A percentile compares a stretch with the other conserved stretches of the same genome.
Evolutionary conservation across 2,329 filamentous ascomycete species (phyloP).

Genomic region (Phialophora macrospora): DNA sequence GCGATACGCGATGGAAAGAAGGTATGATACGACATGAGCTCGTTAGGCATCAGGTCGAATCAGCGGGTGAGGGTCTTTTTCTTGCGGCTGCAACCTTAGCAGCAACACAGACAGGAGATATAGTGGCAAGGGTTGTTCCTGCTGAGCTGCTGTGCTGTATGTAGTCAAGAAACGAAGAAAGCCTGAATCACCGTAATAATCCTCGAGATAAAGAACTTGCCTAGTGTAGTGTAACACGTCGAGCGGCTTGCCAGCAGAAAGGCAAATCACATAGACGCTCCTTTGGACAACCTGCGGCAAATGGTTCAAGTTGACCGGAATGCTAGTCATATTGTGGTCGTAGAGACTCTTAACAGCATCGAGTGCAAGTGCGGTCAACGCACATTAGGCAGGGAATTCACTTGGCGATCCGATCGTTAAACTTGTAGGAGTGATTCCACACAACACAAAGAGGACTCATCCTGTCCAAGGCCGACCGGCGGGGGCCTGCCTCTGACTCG

Average conservation of each 20-base stretch:
- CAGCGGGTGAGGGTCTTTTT: not conserved
- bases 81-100: not conserved
- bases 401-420: not conserved
- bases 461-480: too few species aligned
- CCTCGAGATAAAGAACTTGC: not conserved
- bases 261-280: not conserved
- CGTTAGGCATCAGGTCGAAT: not conserved
- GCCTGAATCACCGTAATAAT: not conserved
- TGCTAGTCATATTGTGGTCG: not conserved
- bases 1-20: slow-evolving; percentile 18
- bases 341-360: not conserved
- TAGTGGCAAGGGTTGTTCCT: not conserved
- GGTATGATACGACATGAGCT: slow-evolving; percentile 9
- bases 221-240: not conserved
- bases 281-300: not conserved
- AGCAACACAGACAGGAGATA: not conserved
- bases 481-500: too few species aligned
- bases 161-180: slow-evolving; percentile 5
- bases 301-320: not conserved
- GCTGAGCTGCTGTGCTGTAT: not conserved
- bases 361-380: too few species aligned
- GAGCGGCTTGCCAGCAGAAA: not conserved
- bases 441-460: too few species aligned
- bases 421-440: too few species aligned
- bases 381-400: not conserved